Conservation (phyloP, 2,329 filamentous ascomycete genomes). For the Hortaea sp. region DNA sequence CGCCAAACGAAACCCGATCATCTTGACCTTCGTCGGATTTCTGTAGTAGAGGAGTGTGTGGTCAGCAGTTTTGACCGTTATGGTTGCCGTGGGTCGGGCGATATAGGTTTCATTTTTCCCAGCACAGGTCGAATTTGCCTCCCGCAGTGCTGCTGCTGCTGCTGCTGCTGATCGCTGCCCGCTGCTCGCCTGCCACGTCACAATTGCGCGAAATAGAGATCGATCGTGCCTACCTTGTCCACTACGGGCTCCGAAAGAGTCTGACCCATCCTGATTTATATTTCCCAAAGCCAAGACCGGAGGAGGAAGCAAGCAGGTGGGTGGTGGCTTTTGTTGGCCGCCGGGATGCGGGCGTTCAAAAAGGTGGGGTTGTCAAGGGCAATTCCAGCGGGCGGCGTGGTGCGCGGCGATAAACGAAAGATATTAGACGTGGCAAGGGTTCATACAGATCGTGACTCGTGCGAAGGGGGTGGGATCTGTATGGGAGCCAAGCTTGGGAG, state of each 20-base stretch:
- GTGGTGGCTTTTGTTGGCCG: neutral
- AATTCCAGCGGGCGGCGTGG: neutral
- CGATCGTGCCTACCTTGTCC: conserved; percentile 70
- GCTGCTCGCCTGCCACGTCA: too few relatives aligned
- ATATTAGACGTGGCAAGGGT: too few relatives aligned
- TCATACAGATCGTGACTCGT: conserved; percentile 1
- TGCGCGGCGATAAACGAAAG: too few relatives aligned
- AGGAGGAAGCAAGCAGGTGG: neutral
- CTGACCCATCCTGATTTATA: conserved; percentile 69
- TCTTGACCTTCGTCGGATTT: conserved; percentile 82
- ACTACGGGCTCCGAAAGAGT: conserved; percentile 98
- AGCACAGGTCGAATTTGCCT: too few relatives aligned
- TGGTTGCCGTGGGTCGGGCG: neutral
- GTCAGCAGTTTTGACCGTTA: conserved; percentile 1
- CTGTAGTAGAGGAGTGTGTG: conserved; percentile 36
- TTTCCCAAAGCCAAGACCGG: too few relatives aligned
- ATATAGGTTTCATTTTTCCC: neutral
- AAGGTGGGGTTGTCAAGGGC: neutral
- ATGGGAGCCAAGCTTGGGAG: neutral
- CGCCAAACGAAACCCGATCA: conserved; percentile 83
- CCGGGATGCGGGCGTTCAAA: neutral
- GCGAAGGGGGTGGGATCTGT: neutral
- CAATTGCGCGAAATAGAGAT: conserved; percentile 1
- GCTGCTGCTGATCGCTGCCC: too few relatives aligned
- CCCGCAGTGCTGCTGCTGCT: too few relatives aligned